Evolutionary conservation across 2,329 filamentous ascomycete genomes (phyloP).

Genomic region (Penicillium glabrum): DNA sequence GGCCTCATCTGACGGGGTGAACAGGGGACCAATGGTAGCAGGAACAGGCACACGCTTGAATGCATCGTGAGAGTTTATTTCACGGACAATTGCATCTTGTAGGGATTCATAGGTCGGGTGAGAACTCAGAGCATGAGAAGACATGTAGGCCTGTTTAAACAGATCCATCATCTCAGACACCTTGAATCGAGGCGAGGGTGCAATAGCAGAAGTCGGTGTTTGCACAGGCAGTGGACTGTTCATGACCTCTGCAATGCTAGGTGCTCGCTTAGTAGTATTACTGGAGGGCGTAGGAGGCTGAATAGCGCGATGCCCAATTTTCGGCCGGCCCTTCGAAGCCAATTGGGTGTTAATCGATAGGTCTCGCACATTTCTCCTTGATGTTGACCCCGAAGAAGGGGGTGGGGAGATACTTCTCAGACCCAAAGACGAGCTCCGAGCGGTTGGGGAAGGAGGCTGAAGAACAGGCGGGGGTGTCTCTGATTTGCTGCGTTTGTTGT

Average conservation of each 20-base stretch:
- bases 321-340: conserved; percentile 32
- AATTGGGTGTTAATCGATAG: conserved; percentile 43
- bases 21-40: conserved; percentile 30
- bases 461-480: conserved; percentile 4
- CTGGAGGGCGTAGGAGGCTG: conserved; percentile 37
- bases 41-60: conserved; percentile 37
- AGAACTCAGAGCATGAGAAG: conserved; percentile 27
- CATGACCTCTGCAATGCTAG: conserved; percentile 44
- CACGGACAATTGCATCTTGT: conserved; percentile 45
- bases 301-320: conserved; percentile 36
- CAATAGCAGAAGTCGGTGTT: conserved; percentile 26
- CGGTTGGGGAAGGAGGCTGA: conserved; percentile 10
- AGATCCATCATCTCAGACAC: conserved; percentile 43
- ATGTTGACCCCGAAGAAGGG: conserved; percentile 17
- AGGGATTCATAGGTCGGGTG: conserved; percentile 42
- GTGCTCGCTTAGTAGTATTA: conserved; percentile 24
- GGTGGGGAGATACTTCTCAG: conserved; percentile 13
- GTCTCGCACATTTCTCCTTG: conserved; percentile 40
- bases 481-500: neutral
- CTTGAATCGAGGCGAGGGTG: conserved; percentile 30
- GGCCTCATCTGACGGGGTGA: conserved; percentile 32
- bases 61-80: conserved; percentile 47
- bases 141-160: conserved; percentile 39
- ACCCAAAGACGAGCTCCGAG: conserved; percentile 12
- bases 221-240: conserved; percentile 37